Evolutionary conservation across 73 alveolate species (phyloP), one percentile per base, ranked within the genome.

Genomic region (Paramecium bursaria): DNA sequence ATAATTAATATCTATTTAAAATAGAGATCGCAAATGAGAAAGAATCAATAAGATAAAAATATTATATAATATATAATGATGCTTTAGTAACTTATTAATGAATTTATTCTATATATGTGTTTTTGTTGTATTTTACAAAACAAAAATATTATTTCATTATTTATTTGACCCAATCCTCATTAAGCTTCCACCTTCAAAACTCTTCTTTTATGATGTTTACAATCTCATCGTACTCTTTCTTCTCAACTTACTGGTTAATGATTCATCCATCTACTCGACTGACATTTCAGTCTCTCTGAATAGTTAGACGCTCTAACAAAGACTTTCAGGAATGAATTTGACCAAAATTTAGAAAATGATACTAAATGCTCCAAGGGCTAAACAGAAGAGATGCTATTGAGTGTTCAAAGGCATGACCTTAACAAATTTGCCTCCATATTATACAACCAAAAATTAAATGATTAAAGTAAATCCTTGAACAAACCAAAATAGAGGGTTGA

Each of bases 391-490:
- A 73, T 94, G 96, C 85, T 94, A 91, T 13, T 79, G 54, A 13
- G 52, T 22, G 39, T 90, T 87, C 50, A 94, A 57, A 15, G 94
- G 95, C 22, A 90, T 75, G 30, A 91, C 90, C 53, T 88, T 86
- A 17, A 94, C 95, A 21, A 93, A 94, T 60, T 90, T 90, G 1
- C 98, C 98, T 2, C 97, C 98, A 53, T 88, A 90, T 54, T 92
- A 76, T n/a, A 94, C 94, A 21, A 94, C 85, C 3, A 87, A 52
- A 46, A 93, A 61, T 90, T 94, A 91, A 2, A 92, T 94, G 14
- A 91, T 48, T 25, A 92, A 82, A 1, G 96, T 94, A 55, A 90
- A 48, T 17, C 82, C 50, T 57, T 87, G 79, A 48, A 94, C 90
- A 14, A 57, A 50, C 85, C 91, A 57, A 82, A 90, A 90, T 48